A percentile compares a stretch with the other conserved stretches of the same genome.
These are phyloP conservation scores for Larix kaempferi DNA, from an alignment of 75 land plant species.

Conservation along the genomic window DNA sequence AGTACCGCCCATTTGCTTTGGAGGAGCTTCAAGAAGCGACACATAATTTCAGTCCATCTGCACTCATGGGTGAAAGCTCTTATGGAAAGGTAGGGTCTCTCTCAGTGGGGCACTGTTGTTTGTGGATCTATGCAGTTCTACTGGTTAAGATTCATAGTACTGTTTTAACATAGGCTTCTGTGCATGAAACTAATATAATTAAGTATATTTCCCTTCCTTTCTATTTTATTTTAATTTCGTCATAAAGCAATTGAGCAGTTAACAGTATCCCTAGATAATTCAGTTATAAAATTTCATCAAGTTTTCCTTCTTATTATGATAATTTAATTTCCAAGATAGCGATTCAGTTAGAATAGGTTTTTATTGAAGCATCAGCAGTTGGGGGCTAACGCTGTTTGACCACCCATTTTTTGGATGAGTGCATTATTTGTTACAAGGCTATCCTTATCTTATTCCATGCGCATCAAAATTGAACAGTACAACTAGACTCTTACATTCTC, in stretches of 20 bases:
- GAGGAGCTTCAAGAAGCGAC: slow-evolving; percentile 90
- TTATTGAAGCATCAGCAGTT: background rate
- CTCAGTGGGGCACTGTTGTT: background rate
- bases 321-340: background rate
- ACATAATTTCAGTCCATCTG: slow-evolving; percentile 51
- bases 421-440: background rate
- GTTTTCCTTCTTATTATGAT: background rate
- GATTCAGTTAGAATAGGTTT: background rate
- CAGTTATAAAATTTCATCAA: background rate
- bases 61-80: slow-evolving; percentile 64
- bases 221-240: background rate
- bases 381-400: background rate
- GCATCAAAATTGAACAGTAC: background rate
- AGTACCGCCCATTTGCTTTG: slow-evolving; percentile 67
- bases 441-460: background rate
- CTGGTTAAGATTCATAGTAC: slow-evolving; percentile 3
- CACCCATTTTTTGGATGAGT: background rate
- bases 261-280: background rate
- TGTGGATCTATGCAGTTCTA: background rate
- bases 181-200: background rate
- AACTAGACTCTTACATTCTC: background rate
- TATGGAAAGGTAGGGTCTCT: slow-evolving; percentile 61
- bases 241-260: background rate
- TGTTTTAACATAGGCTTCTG: background rate
- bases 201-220: background rate